Percentiles rank a stretch among this genome's conserved stretches.
Evolutionary conservation across 1,284 basidiomycete genomes (phyloP).

Genomic region (Fomitopsis palustris): DNA sequence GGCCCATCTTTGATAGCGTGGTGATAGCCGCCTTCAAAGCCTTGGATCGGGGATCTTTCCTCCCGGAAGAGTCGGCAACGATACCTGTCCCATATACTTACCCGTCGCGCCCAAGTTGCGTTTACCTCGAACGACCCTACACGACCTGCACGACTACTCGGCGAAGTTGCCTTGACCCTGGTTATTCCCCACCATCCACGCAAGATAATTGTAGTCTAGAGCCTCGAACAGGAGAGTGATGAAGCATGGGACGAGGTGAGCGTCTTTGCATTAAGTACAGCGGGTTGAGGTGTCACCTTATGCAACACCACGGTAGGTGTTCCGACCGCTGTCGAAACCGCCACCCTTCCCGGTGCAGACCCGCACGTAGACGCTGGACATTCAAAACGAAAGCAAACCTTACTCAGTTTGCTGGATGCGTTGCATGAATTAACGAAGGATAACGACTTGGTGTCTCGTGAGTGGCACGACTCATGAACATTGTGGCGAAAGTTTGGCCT

Average conservation of each 20-base stretch:
- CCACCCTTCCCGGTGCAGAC: conserved; percentile 1
- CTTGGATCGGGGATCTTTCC: background rate
- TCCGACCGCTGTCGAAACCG: background rate
- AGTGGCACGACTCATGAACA: conserved; percentile 42
- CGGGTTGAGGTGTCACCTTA: background rate
- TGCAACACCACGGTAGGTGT: background rate
- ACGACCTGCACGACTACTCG: background rate
- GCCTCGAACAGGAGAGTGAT: background rate
- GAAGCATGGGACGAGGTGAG: background rate
- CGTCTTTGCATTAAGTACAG: background rate
- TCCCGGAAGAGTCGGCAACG: background rate
- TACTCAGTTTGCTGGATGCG: conserved; percentile 61
- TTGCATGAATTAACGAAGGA: conserved; percentile 56
- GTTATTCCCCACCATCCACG: background rate
- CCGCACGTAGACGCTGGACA: conserved; percentile 10
- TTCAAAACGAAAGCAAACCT: conserved; percentile 52
- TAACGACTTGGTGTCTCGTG: conserved; percentile 33
- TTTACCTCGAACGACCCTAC: background rate
- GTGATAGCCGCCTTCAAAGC: background rate
- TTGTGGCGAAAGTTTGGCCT: background rate
- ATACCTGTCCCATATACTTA: background rate
- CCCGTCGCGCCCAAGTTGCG: background rate
- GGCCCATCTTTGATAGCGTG: too few species aligned
- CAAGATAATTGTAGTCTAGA: background rate
- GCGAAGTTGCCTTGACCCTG: background rate